phyloP scores from a whole-genome alignment of 169 alveolate genomes.

The Eimeria praecox region DNA sequence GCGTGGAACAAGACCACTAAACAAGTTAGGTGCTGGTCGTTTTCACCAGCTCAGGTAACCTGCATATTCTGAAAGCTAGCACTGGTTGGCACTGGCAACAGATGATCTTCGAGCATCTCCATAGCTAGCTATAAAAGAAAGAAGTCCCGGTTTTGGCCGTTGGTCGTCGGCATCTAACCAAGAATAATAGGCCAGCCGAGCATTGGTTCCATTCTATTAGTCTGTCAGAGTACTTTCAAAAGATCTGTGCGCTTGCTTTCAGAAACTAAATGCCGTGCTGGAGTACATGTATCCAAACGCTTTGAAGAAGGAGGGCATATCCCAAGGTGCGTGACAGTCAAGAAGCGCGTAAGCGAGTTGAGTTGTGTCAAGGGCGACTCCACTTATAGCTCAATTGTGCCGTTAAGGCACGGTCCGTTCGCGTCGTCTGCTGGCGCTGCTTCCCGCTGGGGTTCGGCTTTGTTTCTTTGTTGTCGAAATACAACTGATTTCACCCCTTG shows the following conservation, averaged over 20 bases:
- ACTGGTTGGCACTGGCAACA: background rate
- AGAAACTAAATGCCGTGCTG: slow-evolving; percentile 66
- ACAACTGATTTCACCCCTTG: background rate
- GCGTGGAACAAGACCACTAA: slow-evolving; percentile 90
- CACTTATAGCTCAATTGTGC: background rate
- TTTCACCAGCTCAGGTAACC: slow-evolving; percentile 87
- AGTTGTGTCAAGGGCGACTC: background rate
- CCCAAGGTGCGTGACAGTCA: slow-evolving; percentile 4
- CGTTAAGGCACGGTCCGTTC: background rate
- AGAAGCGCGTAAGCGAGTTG: background rate
- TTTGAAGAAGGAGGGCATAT: slow-evolving; percentile 52
- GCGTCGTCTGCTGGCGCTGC: background rate
- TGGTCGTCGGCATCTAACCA: background rate
- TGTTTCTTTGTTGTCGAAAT: background rate
- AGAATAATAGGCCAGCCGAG: background rate
- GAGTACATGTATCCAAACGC: slow-evolving; percentile 65
- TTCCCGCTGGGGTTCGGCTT: background rate
- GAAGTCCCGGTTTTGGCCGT: background rate
- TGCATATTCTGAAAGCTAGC: background rate
- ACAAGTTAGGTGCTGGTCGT: slow-evolving; percentile 89
- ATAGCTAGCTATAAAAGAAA: background rate
- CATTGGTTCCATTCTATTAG: background rate
- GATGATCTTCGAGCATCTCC: background rate
- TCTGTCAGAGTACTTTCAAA: background rate
- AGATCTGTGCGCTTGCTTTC: background rate